phyloP scores from a whole-genome alignment of 192 early-diverging fungal genomes.

The Entomortierella chlamydospora region DNA sequence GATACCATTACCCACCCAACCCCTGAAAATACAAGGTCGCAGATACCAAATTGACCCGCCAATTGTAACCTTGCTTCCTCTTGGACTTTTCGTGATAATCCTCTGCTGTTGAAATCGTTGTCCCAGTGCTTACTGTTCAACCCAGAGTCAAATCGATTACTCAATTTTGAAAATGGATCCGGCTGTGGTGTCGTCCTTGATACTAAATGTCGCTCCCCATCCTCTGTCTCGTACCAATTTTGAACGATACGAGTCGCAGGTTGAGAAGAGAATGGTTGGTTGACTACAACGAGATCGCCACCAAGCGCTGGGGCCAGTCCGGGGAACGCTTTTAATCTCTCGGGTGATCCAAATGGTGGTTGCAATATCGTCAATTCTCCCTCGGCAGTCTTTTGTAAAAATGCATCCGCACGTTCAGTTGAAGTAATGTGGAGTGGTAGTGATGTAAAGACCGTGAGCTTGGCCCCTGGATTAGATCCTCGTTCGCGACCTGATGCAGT shows the following conservation, averaged over 20 bases:
- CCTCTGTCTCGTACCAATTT: not conserved
- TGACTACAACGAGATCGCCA: conserved; percentile 27
- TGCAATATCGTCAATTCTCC: conserved; percentile 37
- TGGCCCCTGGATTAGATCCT: conserved; percentile 38
- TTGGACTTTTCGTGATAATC: conserved; percentile 8
- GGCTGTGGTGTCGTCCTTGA: not conserved
- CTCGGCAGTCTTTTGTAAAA: conserved; percentile 9
- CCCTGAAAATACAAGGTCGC: conserved; percentile 50
- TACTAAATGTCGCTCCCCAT: too few relatives aligned
- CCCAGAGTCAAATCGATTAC: not conserved
- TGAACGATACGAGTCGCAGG: not conserved
- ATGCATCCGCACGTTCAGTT: conserved; percentile 19
- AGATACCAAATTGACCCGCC: conserved; percentile 35
- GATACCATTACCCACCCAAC: conserved; percentile 53
- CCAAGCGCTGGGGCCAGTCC: conserved; percentile 13
- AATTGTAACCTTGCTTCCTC: conserved; percentile 13
- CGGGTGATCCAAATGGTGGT: conserved; percentile 40
- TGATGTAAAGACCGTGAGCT: conserved; percentile 38
- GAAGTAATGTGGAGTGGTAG: conserved; percentile 50
- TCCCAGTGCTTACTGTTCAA: not conserved
- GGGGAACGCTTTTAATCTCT: conserved; percentile 36
- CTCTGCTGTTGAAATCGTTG: not conserved
- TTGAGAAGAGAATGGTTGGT: conserved; percentile 2
- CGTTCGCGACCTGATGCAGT: conserved; percentile 1
- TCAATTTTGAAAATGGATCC: conserved; percentile 28